Conservation (phyloP, 2,329 filamentous ascomycete species). For the Aspergillus sp. region DNA sequence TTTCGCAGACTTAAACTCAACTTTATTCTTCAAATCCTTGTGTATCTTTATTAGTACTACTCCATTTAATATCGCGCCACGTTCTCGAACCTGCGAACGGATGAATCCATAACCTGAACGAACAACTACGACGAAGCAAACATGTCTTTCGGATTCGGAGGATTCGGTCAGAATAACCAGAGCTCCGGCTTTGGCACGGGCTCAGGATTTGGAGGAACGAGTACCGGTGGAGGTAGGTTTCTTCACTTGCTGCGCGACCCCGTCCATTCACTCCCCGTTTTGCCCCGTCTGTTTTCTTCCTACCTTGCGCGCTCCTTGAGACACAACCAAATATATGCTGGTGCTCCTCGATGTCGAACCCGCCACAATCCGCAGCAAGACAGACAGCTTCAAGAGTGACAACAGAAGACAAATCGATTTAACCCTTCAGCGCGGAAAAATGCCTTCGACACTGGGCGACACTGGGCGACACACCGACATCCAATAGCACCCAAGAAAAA, state of each 20-base stretch:
- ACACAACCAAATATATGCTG: constrained; percentile 7
- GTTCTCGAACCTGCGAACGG: constrained; percentile 11
- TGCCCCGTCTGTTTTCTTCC: neutral
- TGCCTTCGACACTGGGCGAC: constrained; percentile 20
- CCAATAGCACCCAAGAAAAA: constrained; percentile 21
- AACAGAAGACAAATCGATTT: constrained; percentile 7
- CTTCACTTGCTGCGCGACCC: neutral
- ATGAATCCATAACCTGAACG: constrained; percentile 24
- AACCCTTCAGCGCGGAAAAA: constrained; percentile 11
- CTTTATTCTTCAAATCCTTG: neutral
- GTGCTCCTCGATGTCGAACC: constrained; percentile 25
- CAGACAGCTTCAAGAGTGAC: constrained; percentile 10
- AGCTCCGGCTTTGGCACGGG: constrained; percentile 35
- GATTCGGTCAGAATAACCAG: constrained; percentile 56
- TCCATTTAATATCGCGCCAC: neutral
- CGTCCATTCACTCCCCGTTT: constrained; percentile 6
- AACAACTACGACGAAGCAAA: constrained; percentile 17
- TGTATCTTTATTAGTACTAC: neutral
- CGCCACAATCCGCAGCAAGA: constrained; percentile 12
- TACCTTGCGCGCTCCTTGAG: constrained; percentile 3
- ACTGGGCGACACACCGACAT: constrained; percentile 8
- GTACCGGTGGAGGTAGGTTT: constrained; percentile 33
- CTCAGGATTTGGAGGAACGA: constrained; percentile 28
- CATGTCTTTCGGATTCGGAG: constrained; percentile 43
- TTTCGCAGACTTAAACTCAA: neutral